These are phyloP conservation scores for Curvularia verruculosa DNA, from an alignment of 2,329 filamentous ascomycete genomes.

Conservation along the genomic window DNA sequence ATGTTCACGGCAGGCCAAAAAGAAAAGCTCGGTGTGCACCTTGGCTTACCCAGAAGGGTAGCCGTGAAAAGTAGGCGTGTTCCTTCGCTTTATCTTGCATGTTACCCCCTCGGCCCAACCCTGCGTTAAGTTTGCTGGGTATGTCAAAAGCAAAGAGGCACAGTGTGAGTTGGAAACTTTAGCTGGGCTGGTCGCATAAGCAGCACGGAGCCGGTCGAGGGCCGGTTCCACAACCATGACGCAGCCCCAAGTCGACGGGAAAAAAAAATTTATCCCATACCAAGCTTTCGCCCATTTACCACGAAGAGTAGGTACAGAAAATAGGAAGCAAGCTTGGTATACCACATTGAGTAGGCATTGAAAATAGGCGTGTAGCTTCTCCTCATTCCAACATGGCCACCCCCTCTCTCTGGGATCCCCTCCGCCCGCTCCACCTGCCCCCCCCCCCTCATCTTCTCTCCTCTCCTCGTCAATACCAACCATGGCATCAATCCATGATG, in stretches of 20 bases:
- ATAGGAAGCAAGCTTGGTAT: constrained; percentile 2
- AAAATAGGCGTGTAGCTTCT: constrained; percentile 16
- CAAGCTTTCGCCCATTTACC: background rate
- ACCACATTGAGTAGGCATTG: constrained; percentile 3
- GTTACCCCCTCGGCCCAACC: background rate
- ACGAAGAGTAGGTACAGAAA: constrained; percentile 2
- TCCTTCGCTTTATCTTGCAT: constrained; percentile 15
- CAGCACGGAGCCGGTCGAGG: background rate
- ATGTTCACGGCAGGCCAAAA: constrained; percentile 4
- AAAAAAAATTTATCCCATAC: background rate
- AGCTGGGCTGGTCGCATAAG: background rate
- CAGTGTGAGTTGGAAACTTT: background rate
- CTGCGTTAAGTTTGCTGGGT: background rate
- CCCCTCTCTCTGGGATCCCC: background rate
- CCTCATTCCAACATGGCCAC: constrained; percentile 3
- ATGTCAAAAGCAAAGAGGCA: background rate
- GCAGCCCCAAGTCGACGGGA: background rate
- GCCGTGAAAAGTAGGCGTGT: constrained; percentile 14
- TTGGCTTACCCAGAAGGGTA: constrained; percentile 7
- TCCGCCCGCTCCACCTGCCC: background rate
- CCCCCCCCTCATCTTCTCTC: too few species aligned
- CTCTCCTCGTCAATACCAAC: background rate
- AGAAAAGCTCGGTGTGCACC: background rate
- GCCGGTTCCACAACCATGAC: background rate
- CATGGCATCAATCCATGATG: background rate